Percentiles rank a stretch among this genome's conserved stretches.
Conservation (phyloP, 331 rosid species). For the Quercus phellos region DNA sequence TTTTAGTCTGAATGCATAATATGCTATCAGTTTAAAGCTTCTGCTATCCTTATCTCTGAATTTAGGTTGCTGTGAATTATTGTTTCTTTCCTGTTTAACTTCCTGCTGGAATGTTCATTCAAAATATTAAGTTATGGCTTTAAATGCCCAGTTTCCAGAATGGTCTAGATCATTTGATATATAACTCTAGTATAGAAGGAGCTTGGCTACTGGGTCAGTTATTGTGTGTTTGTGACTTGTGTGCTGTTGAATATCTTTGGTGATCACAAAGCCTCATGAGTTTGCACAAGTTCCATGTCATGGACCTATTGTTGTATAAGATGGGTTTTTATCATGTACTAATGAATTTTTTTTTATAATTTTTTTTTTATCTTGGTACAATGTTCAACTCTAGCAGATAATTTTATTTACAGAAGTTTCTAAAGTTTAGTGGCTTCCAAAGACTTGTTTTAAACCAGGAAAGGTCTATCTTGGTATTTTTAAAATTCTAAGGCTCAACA, state of each 20-base stretch:
- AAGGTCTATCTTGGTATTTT: neutral
- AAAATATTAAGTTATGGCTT: neutral
- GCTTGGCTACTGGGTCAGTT: neutral
- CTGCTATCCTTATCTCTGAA: neutral
- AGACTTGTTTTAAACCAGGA: neutral
- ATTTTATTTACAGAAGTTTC: neutral
- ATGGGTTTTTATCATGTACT: neutral
- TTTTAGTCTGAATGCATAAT: neutral
- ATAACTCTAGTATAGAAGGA: neutral
- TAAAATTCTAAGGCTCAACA: neutral
- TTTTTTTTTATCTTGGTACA: neutral
- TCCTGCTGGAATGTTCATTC: neutral
- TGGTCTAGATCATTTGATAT: neutral
- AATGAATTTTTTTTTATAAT: neutral
- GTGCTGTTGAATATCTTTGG: neutral
- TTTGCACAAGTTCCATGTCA: neutral
- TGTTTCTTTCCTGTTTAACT: neutral
- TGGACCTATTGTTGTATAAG: neutral
- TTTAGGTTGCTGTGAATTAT: neutral
- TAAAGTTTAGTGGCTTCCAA: neutral
- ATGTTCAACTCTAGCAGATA: neutral
- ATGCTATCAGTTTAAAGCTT: conserved; percentile 1
- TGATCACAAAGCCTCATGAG: neutral
- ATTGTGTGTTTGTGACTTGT: neutral
- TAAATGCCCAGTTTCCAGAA: neutral